Evolutionary conservation across 2,329 filamentous ascomycete species (phyloP), one percentile per base, ranked within the genome.

Genomic region (Xylariaceae sp.): DNA sequence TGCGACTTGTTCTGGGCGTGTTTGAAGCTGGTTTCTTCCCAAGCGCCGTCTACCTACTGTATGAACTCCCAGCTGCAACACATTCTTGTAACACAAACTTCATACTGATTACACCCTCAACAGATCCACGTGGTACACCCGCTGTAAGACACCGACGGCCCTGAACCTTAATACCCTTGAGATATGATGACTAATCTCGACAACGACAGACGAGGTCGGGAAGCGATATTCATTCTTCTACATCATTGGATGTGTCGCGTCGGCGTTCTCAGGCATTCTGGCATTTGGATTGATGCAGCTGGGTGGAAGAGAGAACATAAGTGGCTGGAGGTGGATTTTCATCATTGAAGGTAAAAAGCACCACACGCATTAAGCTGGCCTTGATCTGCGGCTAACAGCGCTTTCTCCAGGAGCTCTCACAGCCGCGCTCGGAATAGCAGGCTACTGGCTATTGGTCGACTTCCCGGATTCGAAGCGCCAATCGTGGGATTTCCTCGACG

Each of bases 21-120:
- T 75, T 88, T 22, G 86, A 89, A 65, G 80, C 82, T n/a, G 82
- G 86, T 0, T 89, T 87, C 69, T 90, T 89, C 68, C 86, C 86
- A 0, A 81, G 81, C 47, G 86, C 81, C 46, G 84, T 88, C 0
- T 90, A 89, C 63, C 72, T 90, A 6, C 77, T 90, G n/a, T 86
- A 62, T 45, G 63, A n/a, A 19, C 28, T 18, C 18, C 18, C 34
- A 12, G 7, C 6, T 16, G 11, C 11, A 18, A n/a, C n/a, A 42
- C 16, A 42, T 47, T 14, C 34, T 9, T 5, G 16, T 28, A 18
- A n/a, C 42, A 31, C 13, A n/a, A 31, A 28, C 22, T 6, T 44
- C 17, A 38, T 9, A 13, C 36, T 51, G 13, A 51, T 46, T 13
- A 44, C 36, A 9, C 17, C 10, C 6, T 28, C 22, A 7, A 4